These are phyloP conservation scores for Cardamine resedifolia DNA, from an alignment of 345 rosid genomes.

Conservation along the genomic window DNA sequence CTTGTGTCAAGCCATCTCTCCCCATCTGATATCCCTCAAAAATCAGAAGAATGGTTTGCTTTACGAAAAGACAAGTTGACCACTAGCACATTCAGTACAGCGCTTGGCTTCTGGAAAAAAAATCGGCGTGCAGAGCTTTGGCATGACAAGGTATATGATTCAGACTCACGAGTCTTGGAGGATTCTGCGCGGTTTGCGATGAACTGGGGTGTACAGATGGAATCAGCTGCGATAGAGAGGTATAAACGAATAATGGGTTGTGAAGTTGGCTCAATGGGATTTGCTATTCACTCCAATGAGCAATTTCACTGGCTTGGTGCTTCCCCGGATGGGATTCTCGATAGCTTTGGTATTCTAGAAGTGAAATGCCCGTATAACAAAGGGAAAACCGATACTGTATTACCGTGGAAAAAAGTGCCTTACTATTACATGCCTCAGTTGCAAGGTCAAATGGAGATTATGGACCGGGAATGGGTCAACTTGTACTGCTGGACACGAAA, in stretches of 20 bases:
- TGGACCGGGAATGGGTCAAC: slow-evolving; percentile 90
- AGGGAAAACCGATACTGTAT: slow-evolving; percentile 76
- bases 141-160: slow-evolving; percentile 76
- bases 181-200: slow-evolving; percentile 53
- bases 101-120: slow-evolving; percentile 90
- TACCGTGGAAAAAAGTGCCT: slow-evolving; percentile 81
- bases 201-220: slow-evolving; percentile 87
- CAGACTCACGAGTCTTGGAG: slow-evolving; percentile 41
- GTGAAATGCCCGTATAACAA: slow-evolving; percentile 95
- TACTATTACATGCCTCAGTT: slow-evolving; percentile 96
- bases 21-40: slow-evolving; percentile 66
- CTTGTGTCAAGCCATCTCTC: slow-evolving; percentile 44
- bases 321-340: slow-evolving; percentile 89
- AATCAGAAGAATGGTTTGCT: slow-evolving; percentile 94
- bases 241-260: slow-evolving; percentile 74
- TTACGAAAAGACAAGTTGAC: slow-evolving; percentile 78
- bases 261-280: slow-evolving; percentile 67
- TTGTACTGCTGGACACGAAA: slow-evolving; percentile 93
- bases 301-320: slow-evolving; percentile 81
- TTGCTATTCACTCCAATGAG: slow-evolving; percentile 69
- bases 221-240: slow-evolving; percentile 65
- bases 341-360: slow-evolving; percentile 75
- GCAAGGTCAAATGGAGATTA: slow-evolving; percentile 95
- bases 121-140: slow-evolving; percentile 79
- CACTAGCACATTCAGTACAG: slow-evolving; percentile 93